Evolutionary conservation across 2,329 filamentous ascomycete genomes (phyloP), one percentile per base, ranked within the genome.

Genomic region (Colletotrichum sansevieriae): DNA sequence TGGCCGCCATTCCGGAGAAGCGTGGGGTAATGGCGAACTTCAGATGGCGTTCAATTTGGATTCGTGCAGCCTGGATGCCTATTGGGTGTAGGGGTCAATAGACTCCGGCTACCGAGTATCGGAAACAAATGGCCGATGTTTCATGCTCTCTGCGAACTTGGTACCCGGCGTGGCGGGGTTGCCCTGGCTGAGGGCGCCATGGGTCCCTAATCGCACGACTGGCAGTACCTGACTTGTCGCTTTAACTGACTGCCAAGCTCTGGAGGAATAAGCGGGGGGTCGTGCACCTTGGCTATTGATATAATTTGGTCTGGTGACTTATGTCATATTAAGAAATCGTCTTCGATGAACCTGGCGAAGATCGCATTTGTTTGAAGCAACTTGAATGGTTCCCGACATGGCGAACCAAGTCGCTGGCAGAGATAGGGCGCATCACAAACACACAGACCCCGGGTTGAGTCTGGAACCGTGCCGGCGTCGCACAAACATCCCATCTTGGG

Each of bases 391-490:
- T 49, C 15, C 49, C 55, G 20, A 10, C 54, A 39, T 15, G 43
- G 22, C 39, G 47, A 13, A 37, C 44, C 41, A n/a, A n/a, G 39
- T 60, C 3, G 33, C 39, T 47, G 29, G 20, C 25, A 8, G 18
- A 12, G 13, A 52, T 39, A 43, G 12, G 39, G 55, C 54, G 54
- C 46, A 55, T 55, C 54, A 35, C 43, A 37, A 37, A 51, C 66
- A 55, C 66, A 68, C 66, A 61, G 66, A 68, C 62, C 55, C 43
- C 66, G 66, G 66, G 35, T 55, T 55, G 35, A 51, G 29, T 51
- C 55, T 58, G 66, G 57, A 68, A 68, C 66, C 35, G 56, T 65
- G 66, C 66, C 66, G 66, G 57, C 62, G 66, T 68, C 66, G 62
- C 66, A 68, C 49, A 57, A 65, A 39, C 66, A 68, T 65, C 66